Percentiles rank a stretch among this genome's conserved stretches.
These are phyloP conservation scores for Hyaloscypha hepaticicola DNA, from an alignment of 495 filamentous ascomycete species.

Conservation along the genomic window DNA sequence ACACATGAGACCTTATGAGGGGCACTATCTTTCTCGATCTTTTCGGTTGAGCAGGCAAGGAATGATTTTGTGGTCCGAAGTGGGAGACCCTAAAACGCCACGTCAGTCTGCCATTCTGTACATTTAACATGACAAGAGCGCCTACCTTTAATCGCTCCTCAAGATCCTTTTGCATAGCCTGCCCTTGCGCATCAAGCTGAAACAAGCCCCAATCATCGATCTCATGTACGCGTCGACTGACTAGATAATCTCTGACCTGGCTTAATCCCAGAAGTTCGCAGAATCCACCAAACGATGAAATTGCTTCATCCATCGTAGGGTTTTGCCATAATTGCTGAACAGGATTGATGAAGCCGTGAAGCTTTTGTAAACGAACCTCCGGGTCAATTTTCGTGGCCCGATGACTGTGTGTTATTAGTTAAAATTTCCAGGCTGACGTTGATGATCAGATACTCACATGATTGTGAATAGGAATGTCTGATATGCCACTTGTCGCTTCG, in stretches of 20 bases:
- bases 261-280: conserved; percentile 76
- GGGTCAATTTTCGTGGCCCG: conserved; percentile 74
- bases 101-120: conserved; percentile 19
- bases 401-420: conserved; percentile 52
- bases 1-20: conserved; percentile 68
- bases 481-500: conserved; percentile 64
- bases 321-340: conserved; percentile 81
- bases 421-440: background rate
- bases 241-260: conserved; percentile 76
- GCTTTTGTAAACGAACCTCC: conserved; percentile 57
- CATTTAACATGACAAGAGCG: background rate
- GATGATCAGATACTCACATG: conserved; percentile 49
- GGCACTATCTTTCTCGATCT: conserved; percentile 65
- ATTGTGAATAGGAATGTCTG: conserved; percentile 89
- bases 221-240: conserved; percentile 66
- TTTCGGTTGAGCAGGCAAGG: conserved; percentile 85
- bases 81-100: conserved; percentile 59
- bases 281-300: conserved; percentile 77
- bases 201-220: conserved; percentile 80
- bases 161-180: conserved; percentile 72
- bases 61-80: conserved; percentile 86
- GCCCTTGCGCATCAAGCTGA: conserved; percentile 74
- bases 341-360: conserved; percentile 73
- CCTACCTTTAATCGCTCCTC: conserved; percentile 66
- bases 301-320: conserved; percentile 59